Percentiles rank a stretch among this genome's conserved stretches.
Conservation (phyloP, 768 basidiomycete species). For the Inosperma sp. region DNA sequence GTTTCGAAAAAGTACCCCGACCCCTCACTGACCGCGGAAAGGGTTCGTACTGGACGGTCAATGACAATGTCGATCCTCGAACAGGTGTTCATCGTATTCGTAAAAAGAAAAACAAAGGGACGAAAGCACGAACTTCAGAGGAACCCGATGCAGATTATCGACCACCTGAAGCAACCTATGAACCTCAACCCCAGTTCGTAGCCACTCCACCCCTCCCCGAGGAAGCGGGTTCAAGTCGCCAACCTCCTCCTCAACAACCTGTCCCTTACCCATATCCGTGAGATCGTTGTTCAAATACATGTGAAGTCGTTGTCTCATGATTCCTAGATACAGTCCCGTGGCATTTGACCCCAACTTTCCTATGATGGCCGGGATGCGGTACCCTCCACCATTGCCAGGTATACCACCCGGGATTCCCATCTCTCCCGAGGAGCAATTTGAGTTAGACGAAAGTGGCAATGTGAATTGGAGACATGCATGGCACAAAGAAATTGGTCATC, state of each 20-base stretch:
- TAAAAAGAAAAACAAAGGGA: constrained; percentile 75
- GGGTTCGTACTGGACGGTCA: constrained; percentile 90
- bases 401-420: constrained; percentile 61
- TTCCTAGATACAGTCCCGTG: constrained; percentile 19
- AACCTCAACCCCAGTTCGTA: constrained; percentile 53
- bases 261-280: constrained; percentile 58
- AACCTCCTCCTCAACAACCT: constrained; percentile 33
- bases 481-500: constrained; percentile 72
- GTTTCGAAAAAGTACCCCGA: constrained; percentile 89
- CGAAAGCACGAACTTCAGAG: constrained; percentile 44
- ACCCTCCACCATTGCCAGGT: constrained; percentile 46
- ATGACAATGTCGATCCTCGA: constrained; percentile 84
- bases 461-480: constrained; percentile 77
- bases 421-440: constrained; percentile 58
- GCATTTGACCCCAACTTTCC: constrained; percentile 75
- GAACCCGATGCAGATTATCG: constrained; percentile 67
- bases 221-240: constrained; percentile 56
- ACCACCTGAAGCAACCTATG: constrained; percentile 50
- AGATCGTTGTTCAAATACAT: constrained; percentile 25
- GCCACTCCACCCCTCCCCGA: constrained; percentile 53
- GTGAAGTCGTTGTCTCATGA: constrained; percentile 5
- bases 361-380: constrained; percentile 65
- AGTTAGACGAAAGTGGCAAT: constrained; percentile 74
- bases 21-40: constrained; percentile 88
- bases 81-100: constrained; percentile 86